These are phyloP conservation scores for Arthroderma uncinatum DNA, from an alignment of 2,329 filamentous ascomycete genomes.

Conservation along the genomic window DNA sequence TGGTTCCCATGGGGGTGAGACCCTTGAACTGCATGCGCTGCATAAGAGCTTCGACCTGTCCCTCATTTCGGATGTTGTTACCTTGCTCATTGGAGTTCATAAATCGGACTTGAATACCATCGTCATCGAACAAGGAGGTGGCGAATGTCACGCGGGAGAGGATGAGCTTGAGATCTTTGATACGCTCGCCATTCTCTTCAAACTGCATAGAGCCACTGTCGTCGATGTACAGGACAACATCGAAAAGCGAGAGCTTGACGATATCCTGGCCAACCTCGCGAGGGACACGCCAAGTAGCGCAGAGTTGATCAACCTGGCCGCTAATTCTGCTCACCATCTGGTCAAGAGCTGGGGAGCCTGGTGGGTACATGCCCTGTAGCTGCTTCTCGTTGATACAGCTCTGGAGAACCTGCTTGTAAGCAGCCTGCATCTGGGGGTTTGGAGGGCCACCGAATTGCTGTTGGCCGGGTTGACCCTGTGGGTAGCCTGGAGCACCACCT, in stretches of 20 bases:
- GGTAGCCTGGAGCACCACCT: slow-evolving; percentile 18
- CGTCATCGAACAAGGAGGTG: slow-evolving; percentile 57
- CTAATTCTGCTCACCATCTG: slow-evolving; percentile 42
- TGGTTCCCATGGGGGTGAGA: slow-evolving; percentile 55
- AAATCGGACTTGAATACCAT: slow-evolving; percentile 57
- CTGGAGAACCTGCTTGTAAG: slow-evolving; percentile 47
- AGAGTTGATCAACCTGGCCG: slow-evolving; percentile 44
- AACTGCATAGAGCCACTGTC: slow-evolving; percentile 61
- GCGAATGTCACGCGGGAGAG: slow-evolving; percentile 52
- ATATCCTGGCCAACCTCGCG: slow-evolving; percentile 53
- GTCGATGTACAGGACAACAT: slow-evolving; percentile 54
- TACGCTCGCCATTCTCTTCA: slow-evolving; percentile 55
- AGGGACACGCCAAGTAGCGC: slow-evolving; percentile 46
- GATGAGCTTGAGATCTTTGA: slow-evolving; percentile 55
- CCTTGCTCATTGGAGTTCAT: slow-evolving; percentile 51
- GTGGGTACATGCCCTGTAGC: slow-evolving; percentile 49
- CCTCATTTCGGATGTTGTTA: slow-evolving; percentile 46
- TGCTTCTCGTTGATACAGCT: slow-evolving; percentile 49
- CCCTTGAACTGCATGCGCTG: slow-evolving; percentile 51
- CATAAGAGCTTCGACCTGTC: slow-evolving; percentile 49
- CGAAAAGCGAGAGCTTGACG: slow-evolving; percentile 51
- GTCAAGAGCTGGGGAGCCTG: slow-evolving; percentile 40
- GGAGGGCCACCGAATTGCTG: slow-evolving; percentile 25
- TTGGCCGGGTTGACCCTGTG: slow-evolving; percentile 28
- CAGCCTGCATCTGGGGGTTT: slow-evolving; percentile 41